These are phyloP conservation scores for Rubia yunnanensis DNA, from an alignment of 257 asterid genomes.

Conservation along the genomic window DNA sequence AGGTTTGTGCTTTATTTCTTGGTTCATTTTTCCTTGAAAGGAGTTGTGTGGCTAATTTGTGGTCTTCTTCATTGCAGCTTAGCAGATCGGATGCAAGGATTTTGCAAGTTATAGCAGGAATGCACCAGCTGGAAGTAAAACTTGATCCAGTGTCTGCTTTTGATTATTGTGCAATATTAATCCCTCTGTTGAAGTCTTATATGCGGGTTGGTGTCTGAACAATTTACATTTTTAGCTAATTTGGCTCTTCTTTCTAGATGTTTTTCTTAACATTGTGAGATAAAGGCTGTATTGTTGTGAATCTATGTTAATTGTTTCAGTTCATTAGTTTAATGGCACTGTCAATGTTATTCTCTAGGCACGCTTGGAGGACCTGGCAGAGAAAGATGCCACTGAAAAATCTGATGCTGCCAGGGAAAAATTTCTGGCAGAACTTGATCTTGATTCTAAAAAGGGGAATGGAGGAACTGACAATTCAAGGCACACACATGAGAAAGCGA, in stretches of 20 bases:
- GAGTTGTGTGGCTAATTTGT: conserved; percentile 6
- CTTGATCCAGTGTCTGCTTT: conserved; percentile 58
- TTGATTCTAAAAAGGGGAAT: conserved; percentile 57
- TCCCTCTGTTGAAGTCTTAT: conserved; percentile 76
- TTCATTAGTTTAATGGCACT: conserved; percentile 10
- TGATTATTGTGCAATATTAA: conserved; percentile 61
- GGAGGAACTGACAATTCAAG: conserved; percentile 51
- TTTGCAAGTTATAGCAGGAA: conserved; percentile 52
- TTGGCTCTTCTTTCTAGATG: not conserved
- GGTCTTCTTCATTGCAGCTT: conserved; percentile 55
- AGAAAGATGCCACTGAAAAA: conserved; percentile 91
- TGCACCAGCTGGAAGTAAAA: conserved; percentile 66
- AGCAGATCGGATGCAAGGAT: conserved; percentile 84
- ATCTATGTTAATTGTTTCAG: not conserved
- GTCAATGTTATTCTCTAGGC: conserved; percentile 38
- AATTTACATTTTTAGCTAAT: conserved; percentile 4
- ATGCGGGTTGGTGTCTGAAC: conserved; percentile 53
- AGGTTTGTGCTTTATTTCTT: conserved; percentile 44
- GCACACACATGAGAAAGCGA: conserved; percentile 53
- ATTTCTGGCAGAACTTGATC: conserved; percentile 90
- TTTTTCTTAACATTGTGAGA: not conserved
- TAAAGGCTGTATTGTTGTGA: not conserved
- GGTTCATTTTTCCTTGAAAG: conserved; percentile 6
- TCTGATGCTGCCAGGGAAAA: conserved; percentile 97
- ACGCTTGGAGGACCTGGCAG: conserved; percentile 75